Evolutionary conservation across 2,329 filamentous ascomycete genomes (phyloP), one percentile per base, ranked within the genome.

Genomic region (Cylindrodendrum hubeiense): DNA sequence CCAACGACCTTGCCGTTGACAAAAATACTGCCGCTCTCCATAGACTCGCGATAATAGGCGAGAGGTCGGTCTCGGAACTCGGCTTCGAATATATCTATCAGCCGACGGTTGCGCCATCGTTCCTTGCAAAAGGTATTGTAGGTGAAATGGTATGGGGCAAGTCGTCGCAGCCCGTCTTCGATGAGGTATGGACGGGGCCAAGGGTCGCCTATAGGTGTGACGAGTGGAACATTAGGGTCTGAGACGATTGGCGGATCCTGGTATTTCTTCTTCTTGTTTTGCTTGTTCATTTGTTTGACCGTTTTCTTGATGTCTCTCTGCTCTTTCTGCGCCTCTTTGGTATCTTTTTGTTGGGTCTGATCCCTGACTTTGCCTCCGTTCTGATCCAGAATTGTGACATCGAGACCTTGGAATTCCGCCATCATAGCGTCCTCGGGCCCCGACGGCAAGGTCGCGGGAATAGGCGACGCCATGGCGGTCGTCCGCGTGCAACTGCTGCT

Each of bases 121-220:
- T 97, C 88, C 81, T 98, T 99, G 84, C 93, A 96, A 82, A 89
- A 94, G 0, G 95, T 98, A 77, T 97, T 97, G 84, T 98, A 98
- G 3, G 95, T 98, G 79, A 87, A 98, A 78, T 96, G 90, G 77
- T 99, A 98, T 4, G 95, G 95, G 46, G 86, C 86, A 33, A 98
- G 91, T 68, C 94, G 90, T 54, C 95, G 91, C 67, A 99, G 83
- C 9, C 93, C 94, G 71, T 91, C 91, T 73, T 97, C 91, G 67
- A 97, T 85, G 74, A 91, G 92, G 80, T 98, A 98, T 1, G 94
- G 94, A 61, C 83, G 81, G 9, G 87, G 87, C 84, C 82, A 86
- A 22, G 80, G 70, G 56, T 81, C 77, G 30, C 74, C 76, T 6
- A 74, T 68, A 4, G 82, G 77, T 21, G 76, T 80, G 44, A 77